Evolutionary conservation across 2,329 filamentous ascomycete genomes (phyloP).

Genomic region (Zymoseptoria ardabiliae): DNA sequence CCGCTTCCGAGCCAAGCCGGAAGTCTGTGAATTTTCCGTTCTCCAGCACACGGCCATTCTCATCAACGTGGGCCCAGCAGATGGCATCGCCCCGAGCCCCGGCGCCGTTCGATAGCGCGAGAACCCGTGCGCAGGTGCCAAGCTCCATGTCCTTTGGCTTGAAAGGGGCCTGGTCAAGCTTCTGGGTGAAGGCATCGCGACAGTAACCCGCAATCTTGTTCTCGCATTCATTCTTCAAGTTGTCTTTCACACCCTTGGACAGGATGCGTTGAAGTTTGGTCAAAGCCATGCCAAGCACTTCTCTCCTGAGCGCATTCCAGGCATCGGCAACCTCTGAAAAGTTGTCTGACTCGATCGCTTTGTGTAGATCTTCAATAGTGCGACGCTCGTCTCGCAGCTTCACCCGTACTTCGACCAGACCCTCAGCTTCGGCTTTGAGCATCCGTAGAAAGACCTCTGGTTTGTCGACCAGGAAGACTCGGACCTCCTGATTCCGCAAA

Average conservation of each 20-base stretch:
- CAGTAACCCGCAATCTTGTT: slow-evolving; percentile 83
- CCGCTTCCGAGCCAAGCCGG: slow-evolving; percentile 55
- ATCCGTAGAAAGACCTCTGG: slow-evolving; percentile 93
- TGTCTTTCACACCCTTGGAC: slow-evolving; percentile 88
- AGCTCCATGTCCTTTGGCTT: slow-evolving; percentile 89
- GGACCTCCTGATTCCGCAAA: slow-evolving; percentile 68
- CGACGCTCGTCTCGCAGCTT: slow-evolving; percentile 67
- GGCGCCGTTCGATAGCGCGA: slow-evolving; percentile 79
- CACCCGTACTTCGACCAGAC: slow-evolving; percentile 78
- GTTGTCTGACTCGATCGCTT: slow-evolving; percentile 87
- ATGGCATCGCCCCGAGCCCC: slow-evolving; percentile 73
- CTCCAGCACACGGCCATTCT: slow-evolving; percentile 82
- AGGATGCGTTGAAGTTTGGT: slow-evolving; percentile 76
- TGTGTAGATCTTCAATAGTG: slow-evolving; percentile 69
- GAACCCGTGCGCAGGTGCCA: slow-evolving; percentile 78
- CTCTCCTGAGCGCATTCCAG: slow-evolving; percentile 83
- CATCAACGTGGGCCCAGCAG: slow-evolving; percentile 87
- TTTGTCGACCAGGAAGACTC: slow-evolving; percentile 64
- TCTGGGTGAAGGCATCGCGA: slow-evolving; percentile 79
- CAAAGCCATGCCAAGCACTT: slow-evolving; percentile 75
- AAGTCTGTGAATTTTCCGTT: slow-evolving; percentile 82
- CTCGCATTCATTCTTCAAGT: slow-evolving; percentile 86
- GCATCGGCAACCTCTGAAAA: slow-evolving; percentile 90
- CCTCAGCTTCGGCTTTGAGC: slow-evolving; percentile 94
- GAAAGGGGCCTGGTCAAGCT: slow-evolving; percentile 90